Percentiles rank a stretch among this genome's conserved stretches.
phyloP scores from a whole-genome alignment of 371 early-diverging fungal genomes.

The Lichtheimia ramosa region DNA sequence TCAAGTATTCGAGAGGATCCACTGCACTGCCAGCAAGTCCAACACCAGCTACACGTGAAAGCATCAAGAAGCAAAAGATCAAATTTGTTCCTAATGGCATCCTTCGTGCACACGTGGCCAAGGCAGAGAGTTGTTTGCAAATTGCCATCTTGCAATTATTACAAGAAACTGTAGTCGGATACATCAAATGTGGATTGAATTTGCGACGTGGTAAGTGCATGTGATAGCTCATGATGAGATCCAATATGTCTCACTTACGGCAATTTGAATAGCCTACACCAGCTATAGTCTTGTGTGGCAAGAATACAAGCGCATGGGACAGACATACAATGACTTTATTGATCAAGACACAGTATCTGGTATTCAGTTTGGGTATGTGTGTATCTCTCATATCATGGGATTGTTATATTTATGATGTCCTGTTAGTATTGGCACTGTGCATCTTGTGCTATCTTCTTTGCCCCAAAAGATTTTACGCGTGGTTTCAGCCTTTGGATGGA shows the following conservation, averaged over 20 bases:
- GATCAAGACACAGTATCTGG: constrained; percentile 53
- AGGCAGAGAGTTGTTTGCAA: constrained; percentile 61
- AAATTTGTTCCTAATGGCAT: constrained; percentile 58
- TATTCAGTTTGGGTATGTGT: constrained; percentile 51
- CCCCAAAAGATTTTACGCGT: constrained; percentile 63
- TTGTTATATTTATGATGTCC: neutral
- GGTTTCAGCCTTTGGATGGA: constrained; percentile 65
- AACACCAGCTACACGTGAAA: constrained; percentile 35
- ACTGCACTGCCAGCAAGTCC: constrained; percentile 36
- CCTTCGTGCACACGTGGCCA: constrained; percentile 59
- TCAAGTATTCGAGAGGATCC: constrained; percentile 42
- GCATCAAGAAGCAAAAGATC: constrained; percentile 32
- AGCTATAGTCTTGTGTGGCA: constrained; percentile 57
- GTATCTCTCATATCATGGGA: neutral
- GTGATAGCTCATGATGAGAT: neutral
- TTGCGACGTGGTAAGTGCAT: constrained; percentile 54
- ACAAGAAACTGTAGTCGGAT: constrained; percentile 62
- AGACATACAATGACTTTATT: constrained; percentile 44
- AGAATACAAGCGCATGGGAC: constrained; percentile 55
- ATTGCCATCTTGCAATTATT: constrained; percentile 61
- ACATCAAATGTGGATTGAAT: constrained; percentile 66
- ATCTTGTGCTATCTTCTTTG: constrained; percentile 58
- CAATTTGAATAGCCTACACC: constrained; percentile 34
- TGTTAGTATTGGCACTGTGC: constrained; percentile 65
- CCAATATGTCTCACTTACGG: neutral